Evolutionary conservation across 441 rosid species (phyloP), one percentile per base, ranked within the genome.

Genomic region (Pelargonium citronellum): DNA sequence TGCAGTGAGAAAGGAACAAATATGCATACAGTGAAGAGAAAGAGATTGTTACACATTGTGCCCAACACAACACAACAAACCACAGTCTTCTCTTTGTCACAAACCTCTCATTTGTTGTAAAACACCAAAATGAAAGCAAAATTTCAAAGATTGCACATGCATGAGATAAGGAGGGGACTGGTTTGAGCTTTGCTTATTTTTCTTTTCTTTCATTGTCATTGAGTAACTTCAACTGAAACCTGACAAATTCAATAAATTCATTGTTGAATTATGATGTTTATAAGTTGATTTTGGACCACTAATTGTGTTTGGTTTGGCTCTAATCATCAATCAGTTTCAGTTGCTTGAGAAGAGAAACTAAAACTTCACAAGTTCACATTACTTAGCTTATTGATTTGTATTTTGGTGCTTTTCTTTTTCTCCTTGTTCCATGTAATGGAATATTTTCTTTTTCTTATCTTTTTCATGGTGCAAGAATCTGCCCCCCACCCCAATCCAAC

Each of bases 61-160:
- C 44, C 44, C 7, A 41, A 41, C 44, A 41, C 39, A 34, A 34
- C 39, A 34, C 39, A 34, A 34, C 39, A 34, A 34, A 34, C 39
- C 39, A 43, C 47, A 43, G 47, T 4, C 47, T 51, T 55, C 51
- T 20, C 39, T 46, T 55, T 19, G 61, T 57, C 74, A 30, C 20
- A 37, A 70, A 43, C 69, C 49, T 65, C 70, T 51, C 58, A 63
- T 70, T 57, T 66, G 74, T 78, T 70, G 20, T 37, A 37, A 37
- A 37, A 37, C 41, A 37, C 41, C 41, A 37, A 37, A 37, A 47
- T 22, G 66, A 47, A 71, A 68, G 71, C 58, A 63, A 73, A 61
- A 70, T 64, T 67, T 67, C 53, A 55, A 34, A 17, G 69, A 62
- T 27, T n/a, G 51, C 75, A 63, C 66, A 62, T 61, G 64, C 66